These are phyloP conservation scores for Populus tremula DNA, from an alignment of 345 rosid species.

Conservation along the genomic window DNA sequence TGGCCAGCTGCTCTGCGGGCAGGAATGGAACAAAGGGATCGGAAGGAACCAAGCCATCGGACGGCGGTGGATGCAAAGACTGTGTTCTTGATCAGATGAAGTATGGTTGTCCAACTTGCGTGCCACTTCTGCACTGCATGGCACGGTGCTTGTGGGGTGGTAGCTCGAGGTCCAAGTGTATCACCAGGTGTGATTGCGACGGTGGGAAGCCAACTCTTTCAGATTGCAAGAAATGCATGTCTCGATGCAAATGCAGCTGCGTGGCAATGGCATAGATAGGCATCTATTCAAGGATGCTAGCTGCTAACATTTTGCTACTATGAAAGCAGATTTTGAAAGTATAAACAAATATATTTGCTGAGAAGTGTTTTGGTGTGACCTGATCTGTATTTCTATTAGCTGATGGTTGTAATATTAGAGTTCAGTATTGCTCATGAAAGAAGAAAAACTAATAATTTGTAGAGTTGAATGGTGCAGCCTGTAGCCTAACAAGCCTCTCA, in stretches of 20 bases:
- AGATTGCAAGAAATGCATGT: conserved; percentile 67
- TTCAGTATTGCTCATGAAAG: too few species aligned
- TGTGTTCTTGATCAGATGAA: conserved; percentile 11
- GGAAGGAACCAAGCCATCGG: background rate
- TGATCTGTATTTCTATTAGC: too few species aligned
- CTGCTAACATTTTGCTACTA: too few species aligned
- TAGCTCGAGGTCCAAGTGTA: conserved; percentile 38
- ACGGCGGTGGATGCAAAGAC: conserved; percentile 1
- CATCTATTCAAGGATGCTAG: too few species aligned
- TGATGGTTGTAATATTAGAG: too few species aligned
- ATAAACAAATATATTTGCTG: too few species aligned
- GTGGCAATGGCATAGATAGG: conserved; percentile 10
- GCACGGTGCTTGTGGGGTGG: conserved; percentile 81
- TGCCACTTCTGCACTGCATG: conserved; percentile 64
- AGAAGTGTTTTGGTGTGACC: too few species aligned
- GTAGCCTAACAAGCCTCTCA: too few species aligned
- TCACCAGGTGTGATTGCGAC: conserved; percentile 44
- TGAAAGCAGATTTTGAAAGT: too few species aligned
- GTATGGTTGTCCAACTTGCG: conserved; percentile 7
- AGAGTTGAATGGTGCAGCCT: too few species aligned
- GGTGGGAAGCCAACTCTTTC: conserved; percentile 46
- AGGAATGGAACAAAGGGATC: background rate
- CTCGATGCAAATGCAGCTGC: conserved; percentile 71
- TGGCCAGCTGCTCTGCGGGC: background rate
- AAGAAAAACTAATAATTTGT: too few species aligned